Base-by-base conservation (phyloP, 2,329 filamentous ascomycete species). In the Clonostachys sp. region DNA sequence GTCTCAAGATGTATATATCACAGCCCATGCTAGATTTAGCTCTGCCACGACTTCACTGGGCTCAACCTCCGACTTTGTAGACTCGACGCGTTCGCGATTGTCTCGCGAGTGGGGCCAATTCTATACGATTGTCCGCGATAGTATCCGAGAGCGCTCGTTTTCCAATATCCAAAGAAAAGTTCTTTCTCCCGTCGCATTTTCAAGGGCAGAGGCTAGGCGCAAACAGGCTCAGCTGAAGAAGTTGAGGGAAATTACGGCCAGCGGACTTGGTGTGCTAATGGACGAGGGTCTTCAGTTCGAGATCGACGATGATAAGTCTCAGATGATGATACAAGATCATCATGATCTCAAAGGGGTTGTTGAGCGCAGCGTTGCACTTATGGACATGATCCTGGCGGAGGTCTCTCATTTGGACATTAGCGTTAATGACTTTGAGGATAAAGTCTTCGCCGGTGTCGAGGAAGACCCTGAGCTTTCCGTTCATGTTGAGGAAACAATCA, bases 251-350 rank as follows among this genome's bases (percentile, higher is more conserved):
- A 83, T 92, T 65, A 91, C 89, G 47, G 89, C 92, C 2, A 91
- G 89, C 58, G 89, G 89, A 2, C 74, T 97, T 5, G 94, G 94
- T 14, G 81, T 96, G 5, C 72, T 99, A 24, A 84, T 96, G 55
- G 89, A 92, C 47, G 90, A 96, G 61, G 91, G 89, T 4, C 71
- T 96, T 43, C 83, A 82, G 44, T 83, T 89, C 55, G 78, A 78
- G 41, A 71, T 78, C 17, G 75, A 76, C 30, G 81, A 84, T 14
- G 80, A 84, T 39, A 77, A 81, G 45, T 72, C 73, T 39, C 72
- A 74, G 45, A 70, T 70, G 16, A 69, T 74, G 67, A 74, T 47
- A 64, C 68, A 73, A 46, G 72, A 74, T 30, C 71, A 73, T 36
- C 59, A 63, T 41, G 75, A 80, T 51, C 77, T 80, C 64, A 94